Base-by-base conservation (phyloP, 176 grass and related monocot species). In the Carex myosuroides region DNA sequence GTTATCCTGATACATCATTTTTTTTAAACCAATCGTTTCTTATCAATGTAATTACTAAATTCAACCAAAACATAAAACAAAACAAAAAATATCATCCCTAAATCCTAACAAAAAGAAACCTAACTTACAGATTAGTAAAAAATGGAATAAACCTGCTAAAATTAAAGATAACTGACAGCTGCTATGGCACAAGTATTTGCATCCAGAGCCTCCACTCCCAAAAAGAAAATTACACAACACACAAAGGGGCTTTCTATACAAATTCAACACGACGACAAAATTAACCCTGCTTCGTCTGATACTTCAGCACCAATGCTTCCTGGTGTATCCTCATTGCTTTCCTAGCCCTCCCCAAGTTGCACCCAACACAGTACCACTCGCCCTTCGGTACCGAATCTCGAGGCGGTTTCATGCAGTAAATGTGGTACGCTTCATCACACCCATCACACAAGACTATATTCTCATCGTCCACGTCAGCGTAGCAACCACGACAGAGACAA, bases 351-450 rank as follows among this genome's bases (percentile, higher is more conserved):
- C 71, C 80, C 33, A 82, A 65, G 58, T 84, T 90, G 88, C 96
- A 99, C 4, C 26, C 85, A 32, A 87, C 13, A 61, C 96, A 99
- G 24, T 85, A 95, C 96, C 96, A 99, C 16, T 66, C 35, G 14
- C 96, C 96, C 56, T 88, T 93, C 3, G 96, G 96, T 52, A 99
- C 60, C 9, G 80, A 58, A 17, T 83, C 84, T 12, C 66, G 89
- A 21, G 79, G 84, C 4, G 93, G 96, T 21, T 87, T 88, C 91
- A 89, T 95, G 87, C 96, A 95, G 74, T 99, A 95, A 55, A 86
- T 85, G 85, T 95, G 96, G 57, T 95, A 94, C 14, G 91, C 93
- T 54, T 95, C 93, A 48, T 99, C 96, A 10, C 96, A 99, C 41
- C 86, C 88, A 89, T 99, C 96, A 48, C 96, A 95, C 53, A 99